Evolutionary conservation across 2,329 filamentous ascomycete species (phyloP).

Genomic region (Fusarium verrucosum): DNA sequence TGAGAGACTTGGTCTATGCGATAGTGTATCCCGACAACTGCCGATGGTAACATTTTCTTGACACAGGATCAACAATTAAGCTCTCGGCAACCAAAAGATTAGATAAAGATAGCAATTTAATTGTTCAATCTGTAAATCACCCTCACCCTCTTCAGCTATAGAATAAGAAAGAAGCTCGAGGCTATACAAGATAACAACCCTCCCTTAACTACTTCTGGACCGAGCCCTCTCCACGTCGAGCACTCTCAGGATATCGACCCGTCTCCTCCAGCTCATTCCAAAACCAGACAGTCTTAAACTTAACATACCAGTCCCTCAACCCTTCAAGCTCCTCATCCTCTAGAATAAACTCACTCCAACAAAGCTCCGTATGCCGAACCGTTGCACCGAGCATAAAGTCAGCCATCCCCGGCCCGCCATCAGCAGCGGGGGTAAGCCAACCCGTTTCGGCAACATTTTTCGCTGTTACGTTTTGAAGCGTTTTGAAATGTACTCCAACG

Average conservation of each 20-base stretch:
- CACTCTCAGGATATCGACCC: not conserved
- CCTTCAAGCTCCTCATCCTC: not conserved
- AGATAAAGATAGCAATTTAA: not conserved
- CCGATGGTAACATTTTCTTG: too few species aligned
- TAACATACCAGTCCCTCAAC: not conserved
- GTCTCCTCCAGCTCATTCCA: not conserved
- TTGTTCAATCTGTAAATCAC: rapidly evolving
- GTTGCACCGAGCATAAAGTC: not conserved
- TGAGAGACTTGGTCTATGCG: too few species aligned
- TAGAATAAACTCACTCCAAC: not conserved
- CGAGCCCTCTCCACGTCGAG: not conserved
- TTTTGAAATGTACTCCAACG: not conserved
- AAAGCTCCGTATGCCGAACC: not conserved
- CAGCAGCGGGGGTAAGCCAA: conserved; percentile 1
- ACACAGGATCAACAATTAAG: not conserved
- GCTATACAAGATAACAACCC: too few species aligned
- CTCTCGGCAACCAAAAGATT: not conserved
- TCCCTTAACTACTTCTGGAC: not conserved
- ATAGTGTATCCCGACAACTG: not conserved
- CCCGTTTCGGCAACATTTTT: not conserved
- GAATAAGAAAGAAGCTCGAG: too few species aligned
- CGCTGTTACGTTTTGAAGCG: not conserved
- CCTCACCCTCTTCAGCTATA: rapidly evolving
- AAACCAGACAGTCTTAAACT: not conserved
- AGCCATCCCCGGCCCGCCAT: not conserved